Conservation (phyloP, 208 protist species). For the Tritrichomonas musculus region DNA sequence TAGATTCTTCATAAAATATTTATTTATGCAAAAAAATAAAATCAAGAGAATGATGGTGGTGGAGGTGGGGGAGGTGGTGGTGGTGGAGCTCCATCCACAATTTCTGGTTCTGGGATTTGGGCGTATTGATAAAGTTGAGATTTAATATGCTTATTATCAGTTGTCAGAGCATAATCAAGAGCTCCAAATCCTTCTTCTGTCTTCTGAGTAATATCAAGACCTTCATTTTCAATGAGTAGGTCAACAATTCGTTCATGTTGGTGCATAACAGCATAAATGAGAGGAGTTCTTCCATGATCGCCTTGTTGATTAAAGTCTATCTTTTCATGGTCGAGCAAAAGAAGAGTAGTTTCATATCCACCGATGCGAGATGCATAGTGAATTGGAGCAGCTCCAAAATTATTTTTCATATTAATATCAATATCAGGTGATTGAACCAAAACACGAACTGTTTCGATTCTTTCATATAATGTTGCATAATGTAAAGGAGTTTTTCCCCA, state of each 20-base stretch:
- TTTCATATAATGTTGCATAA: not conserved
- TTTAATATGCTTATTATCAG: not conserved
- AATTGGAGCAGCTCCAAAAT: not conserved
- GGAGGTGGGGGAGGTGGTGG: not conserved
- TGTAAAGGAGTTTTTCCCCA: not conserved
- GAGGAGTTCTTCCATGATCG: not conserved
- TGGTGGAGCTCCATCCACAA: not conserved
- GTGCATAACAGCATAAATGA: not conserved
- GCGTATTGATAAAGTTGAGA: not conserved
- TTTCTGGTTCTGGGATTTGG: not conserved
- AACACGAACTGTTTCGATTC: not conserved
- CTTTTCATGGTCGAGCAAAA: not conserved
- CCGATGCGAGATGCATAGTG: not conserved
- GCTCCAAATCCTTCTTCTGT: not conserved
- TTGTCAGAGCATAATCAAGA: not conserved
- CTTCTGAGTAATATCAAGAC: not conserved
- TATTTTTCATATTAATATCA: not conserved
- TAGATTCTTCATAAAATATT: no score
- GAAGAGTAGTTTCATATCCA: not conserved
- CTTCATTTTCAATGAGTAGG: not conserved
- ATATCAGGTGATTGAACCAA: not conserved
- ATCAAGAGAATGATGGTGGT: not conserved
- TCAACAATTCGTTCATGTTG: slow-evolving; percentile 7
- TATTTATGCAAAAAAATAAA: no score
- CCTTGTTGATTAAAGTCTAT: not conserved